A percentile compares a stretch with the other conserved stretches of the same genome.
These are phyloP conservation scores for Citeromyces hawaiiensis DNA, from an alignment of 1,139 yeast genomes.

Conservation along the genomic window DNA sequence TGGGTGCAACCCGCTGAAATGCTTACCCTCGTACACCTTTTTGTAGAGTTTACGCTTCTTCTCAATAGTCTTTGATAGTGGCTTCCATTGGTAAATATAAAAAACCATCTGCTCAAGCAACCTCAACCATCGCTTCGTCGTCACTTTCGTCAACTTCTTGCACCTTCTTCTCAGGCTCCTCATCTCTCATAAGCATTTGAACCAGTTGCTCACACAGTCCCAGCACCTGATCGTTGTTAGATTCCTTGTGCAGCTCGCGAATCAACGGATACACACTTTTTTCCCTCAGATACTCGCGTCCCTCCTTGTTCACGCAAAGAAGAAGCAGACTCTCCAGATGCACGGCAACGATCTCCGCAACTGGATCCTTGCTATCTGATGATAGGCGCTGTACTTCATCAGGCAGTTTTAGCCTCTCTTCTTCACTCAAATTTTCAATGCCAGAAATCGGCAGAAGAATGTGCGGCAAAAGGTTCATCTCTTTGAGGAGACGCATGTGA, in stretches of 20 bases:
- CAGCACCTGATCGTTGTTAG: slow-evolving; percentile 44
- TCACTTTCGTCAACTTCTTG: slow-evolving; percentile 16
- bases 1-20: no score
- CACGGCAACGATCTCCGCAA: slow-evolving; percentile 45
- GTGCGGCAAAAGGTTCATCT: slow-evolving; percentile 71
- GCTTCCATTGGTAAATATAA: no score
- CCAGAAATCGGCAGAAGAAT: slow-evolving; percentile 76
- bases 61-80: no score
- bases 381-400: slow-evolving; percentile 78
- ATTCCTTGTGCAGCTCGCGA: slow-evolving; percentile 69
- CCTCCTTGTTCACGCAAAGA: slow-evolving; percentile 59
- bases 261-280: slow-evolving; percentile 75
- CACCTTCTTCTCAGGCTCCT: slow-evolving; percentile 28
- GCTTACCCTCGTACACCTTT: no score
- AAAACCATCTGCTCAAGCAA: slow-evolving; percentile 11
- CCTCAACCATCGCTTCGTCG: slow-evolving; percentile 18
- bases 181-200: slow-evolving; percentile 87
- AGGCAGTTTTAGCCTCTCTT: slow-evolving; percentile 79
- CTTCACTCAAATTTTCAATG: slow-evolving; percentile 61
- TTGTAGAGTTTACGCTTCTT: no score
- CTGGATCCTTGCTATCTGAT: slow-evolving; percentile 65
- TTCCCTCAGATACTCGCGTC: slow-evolving; percentile 63
- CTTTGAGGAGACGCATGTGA: slow-evolving; percentile 46
- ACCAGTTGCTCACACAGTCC: slow-evolving; percentile 68
- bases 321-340: slow-evolving; percentile 70